phyloP scores from a whole-genome alignment of 176 grass and related monocot genomes.

The Avena eriantha region DNA sequence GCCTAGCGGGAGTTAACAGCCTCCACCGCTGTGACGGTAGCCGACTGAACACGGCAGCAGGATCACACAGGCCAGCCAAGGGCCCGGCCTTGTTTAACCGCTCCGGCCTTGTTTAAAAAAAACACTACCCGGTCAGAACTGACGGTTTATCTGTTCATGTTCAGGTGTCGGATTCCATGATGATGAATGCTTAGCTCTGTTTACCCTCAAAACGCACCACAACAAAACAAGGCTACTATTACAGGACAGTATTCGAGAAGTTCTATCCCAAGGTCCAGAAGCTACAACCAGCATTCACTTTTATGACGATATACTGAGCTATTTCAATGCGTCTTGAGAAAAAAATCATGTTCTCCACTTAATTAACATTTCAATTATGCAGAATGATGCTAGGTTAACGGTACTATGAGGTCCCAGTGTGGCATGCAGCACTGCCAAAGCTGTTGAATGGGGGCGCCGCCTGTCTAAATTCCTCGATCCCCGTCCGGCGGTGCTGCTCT shows the following conservation, averaged over 20 bases:
- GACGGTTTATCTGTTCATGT: constrained; percentile 26
- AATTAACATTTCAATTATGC: constrained; percentile 30
- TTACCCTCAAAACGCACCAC: constrained; percentile 92
- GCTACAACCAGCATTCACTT: background rate
- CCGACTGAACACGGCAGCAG: no score
- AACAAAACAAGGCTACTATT: constrained; percentile 96
- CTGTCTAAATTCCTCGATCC: constrained; percentile 65
- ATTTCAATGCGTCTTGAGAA: background rate
- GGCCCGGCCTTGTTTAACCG: no score
- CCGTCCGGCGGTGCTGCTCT: constrained; percentile 56
- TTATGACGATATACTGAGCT: background rate
- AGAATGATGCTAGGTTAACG: constrained; percentile 91
- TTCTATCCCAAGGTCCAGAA: constrained; percentile 85
- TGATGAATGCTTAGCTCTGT: constrained; percentile 87
- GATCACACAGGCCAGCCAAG: no score
- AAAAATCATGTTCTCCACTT: background rate
- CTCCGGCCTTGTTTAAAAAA: no score
- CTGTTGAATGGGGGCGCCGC: constrained; percentile 83
- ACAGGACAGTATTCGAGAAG: constrained; percentile 85
- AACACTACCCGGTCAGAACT: background rate
- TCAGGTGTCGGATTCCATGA: constrained; percentile 91
- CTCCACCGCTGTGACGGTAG: no score
- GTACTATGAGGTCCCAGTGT: constrained; percentile 94
- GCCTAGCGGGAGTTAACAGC: no score
- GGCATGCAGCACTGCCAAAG: constrained; percentile 94